These are phyloP conservation scores for Xylaria sp. DNA, from an alignment of 2,329 filamentous ascomycete species.

Conservation along the genomic window DNA sequence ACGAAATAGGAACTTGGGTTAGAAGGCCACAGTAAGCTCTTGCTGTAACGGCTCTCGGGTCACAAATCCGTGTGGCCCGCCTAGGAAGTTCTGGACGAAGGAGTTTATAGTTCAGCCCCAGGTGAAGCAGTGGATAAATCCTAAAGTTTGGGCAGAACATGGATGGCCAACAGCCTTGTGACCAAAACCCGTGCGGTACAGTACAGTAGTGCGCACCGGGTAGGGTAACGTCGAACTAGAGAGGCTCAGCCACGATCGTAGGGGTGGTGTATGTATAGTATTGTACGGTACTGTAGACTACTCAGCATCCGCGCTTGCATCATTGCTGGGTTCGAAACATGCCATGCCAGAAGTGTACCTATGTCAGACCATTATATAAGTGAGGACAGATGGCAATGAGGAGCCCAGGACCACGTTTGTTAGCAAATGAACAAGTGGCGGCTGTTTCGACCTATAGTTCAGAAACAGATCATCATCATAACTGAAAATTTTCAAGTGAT, in stretches of 20 bases:
- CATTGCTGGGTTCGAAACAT: constrained; percentile 20
- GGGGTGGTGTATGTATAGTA: background rate
- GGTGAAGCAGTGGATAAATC: constrained; percentile 16
- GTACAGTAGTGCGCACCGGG: constrained; percentile 6
- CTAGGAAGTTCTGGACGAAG: constrained; percentile 1
- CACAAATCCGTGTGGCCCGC: background rate
- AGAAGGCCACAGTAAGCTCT: constrained; percentile 23
- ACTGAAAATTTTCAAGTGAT: constrained; percentile 17
- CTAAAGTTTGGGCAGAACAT: background rate
- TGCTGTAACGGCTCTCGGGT: background rate
- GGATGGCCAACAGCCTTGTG: constrained; percentile 26
- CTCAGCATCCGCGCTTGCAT: constrained; percentile 20
- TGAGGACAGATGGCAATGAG: background rate
- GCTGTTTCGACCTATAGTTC: constrained; percentile 27
- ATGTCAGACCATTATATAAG: constrained; percentile 5
- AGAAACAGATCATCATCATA: constrained; percentile 2
- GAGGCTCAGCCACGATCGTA: constrained; percentile 27
- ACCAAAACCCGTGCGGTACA: constrained; percentile 15
- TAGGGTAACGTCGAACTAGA: constrained; percentile 1
- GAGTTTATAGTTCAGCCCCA: constrained; percentile 16
- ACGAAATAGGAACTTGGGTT: constrained; percentile 20
- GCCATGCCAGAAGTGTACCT: constrained; percentile 12
- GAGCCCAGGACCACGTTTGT: background rate
- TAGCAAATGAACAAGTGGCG: constrained; percentile 26
- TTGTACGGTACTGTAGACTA: background rate